Evolutionary conservation across 768 basidiomycete species (phyloP).

Genomic region (Gymnopilus dilepis): DNA sequence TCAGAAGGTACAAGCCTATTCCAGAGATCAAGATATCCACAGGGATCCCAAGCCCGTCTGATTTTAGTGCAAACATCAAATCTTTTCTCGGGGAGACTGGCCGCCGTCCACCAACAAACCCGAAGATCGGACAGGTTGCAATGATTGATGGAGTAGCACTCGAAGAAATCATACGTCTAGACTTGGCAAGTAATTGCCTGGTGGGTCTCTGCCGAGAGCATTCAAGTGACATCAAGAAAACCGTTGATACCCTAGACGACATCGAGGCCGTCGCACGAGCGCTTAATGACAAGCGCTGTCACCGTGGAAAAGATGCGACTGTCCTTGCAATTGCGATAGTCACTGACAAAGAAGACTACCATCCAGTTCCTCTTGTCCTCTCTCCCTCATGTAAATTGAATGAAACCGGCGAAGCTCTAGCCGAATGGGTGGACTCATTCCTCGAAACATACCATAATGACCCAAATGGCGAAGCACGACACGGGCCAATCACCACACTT

Average conservation of each 20-base stretch:
- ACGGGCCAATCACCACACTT: conserved; percentile 30
- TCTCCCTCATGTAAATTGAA: conserved; percentile 31
- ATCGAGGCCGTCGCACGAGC: conserved; percentile 18
- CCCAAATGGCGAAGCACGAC: conserved; percentile 22
- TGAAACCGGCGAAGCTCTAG: conserved; percentile 14
- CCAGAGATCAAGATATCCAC: conserved; percentile 22
- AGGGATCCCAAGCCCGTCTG: conserved; percentile 15
- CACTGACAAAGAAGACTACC: conserved; percentile 28
- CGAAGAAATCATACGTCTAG: conserved; percentile 26
- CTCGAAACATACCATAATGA: conserved; percentile 22
- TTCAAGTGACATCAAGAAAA: conserved; percentile 11
- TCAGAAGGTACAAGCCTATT: conserved; percentile 13
- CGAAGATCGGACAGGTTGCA: conserved; percentile 21
- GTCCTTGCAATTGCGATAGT: conserved; percentile 32
- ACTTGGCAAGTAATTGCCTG: conserved; percentile 11
- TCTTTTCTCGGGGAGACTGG: conserved; percentile 19
- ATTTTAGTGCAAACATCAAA: conserved; percentile 21
- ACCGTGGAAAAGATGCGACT: conserved; percentile 34
- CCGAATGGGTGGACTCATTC: conserved; percentile 20
- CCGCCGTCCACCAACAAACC: conserved; percentile 11
- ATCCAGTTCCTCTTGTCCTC: conserved; percentile 26
- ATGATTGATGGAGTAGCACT: conserved; percentile 35
- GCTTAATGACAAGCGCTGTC: conserved; percentile 8
- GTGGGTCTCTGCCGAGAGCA: conserved; percentile 37
- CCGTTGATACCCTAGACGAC: conserved; percentile 8